Evolutionary conservation across 108 stramenopile genomes (phyloP), one percentile per base, ranked within the genome.

Genomic region (Nitzschia sp.): DNA sequence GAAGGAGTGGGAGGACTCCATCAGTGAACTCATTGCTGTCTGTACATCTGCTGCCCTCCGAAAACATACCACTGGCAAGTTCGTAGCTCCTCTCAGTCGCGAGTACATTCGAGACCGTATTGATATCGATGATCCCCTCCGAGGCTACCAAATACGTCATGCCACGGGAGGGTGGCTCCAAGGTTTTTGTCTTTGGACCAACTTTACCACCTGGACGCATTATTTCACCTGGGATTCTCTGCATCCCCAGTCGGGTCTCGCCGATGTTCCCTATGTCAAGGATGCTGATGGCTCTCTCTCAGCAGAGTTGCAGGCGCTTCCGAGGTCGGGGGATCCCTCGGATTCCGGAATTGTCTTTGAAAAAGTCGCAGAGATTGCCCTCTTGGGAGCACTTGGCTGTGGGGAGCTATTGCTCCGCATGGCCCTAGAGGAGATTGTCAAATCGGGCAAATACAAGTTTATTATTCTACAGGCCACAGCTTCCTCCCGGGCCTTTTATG

Each of bases 101-200:
- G 76, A 71, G 11, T 89, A 86, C 71, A 86, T 89, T 54, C 61
- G 71, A n/a, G 88, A 89, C 69, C 72, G 88, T 6, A 71, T 86
- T n/a, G 81, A 86, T 46, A 84, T 86, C 70, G 88, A 89, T 66
- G 88, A 89, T 72, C 88, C 88, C 2, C 63, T 86, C 52, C n/a
- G 62, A 9, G 88, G 88, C n/a, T 83, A 75, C 40, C 83, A 86
- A 53, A 52, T 89, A 19, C 71, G 88, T 41, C 83, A 89, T 40
- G 63, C 65, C 0, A 52, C 25, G 11, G 80, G 73, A 37, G 88
- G 88, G 46, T 89, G 85, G 83, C 48, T 89, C 42, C 88, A 86
- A 69, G 88, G 88, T 19, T 89, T 86, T 67, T 41, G 81, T 34
- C 19, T 84, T 62, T 75, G 43, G 61, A 89, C 88, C 50, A 86